Percentiles rank a stretch among this genome's conserved stretches.
phyloP scores from a whole-genome alignment of 305 asterid genomes.

The Solanum hybrid region DNA sequence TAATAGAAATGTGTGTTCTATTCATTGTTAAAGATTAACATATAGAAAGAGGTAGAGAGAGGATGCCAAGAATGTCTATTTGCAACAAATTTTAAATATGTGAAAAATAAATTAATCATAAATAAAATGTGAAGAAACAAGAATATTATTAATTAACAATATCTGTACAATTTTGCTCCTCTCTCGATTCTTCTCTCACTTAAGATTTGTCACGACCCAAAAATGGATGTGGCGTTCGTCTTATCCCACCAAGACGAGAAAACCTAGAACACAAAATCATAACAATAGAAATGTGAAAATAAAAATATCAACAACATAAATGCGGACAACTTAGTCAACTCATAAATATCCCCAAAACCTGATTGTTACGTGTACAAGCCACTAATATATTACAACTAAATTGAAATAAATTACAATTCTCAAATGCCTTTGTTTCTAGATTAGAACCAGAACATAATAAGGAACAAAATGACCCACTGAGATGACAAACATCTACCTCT shows the following conservation, averaged over 20 bases:
- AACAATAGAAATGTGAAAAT: not conserved
- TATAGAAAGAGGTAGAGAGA: not conserved
- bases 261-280: not conserved
- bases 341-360: not conserved
- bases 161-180: too few relatives aligned
- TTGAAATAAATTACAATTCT: not conserved
- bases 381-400: not conserved
- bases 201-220: not conserved
- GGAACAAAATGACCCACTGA: not conserved
- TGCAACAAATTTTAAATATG: not conserved
- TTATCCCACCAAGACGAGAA: not conserved
- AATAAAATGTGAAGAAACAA: not conserved
- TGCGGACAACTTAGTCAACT: not conserved
- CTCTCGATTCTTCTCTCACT: not conserved
- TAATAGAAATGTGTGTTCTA: not conserved
- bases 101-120: not conserved
- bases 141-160: too few relatives aligned
- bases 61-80: not conserved
- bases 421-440: not conserved
- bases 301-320: not conserved
- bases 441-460: not conserved
- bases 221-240: not conserved
- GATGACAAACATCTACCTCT: not conserved
- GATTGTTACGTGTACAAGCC: not conserved
- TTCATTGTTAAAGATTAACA: not conserved